Evolutionary conservation across 768 basidiomycete genomes (phyloP).

Genomic region (Hypholoma fasciculare): DNA sequence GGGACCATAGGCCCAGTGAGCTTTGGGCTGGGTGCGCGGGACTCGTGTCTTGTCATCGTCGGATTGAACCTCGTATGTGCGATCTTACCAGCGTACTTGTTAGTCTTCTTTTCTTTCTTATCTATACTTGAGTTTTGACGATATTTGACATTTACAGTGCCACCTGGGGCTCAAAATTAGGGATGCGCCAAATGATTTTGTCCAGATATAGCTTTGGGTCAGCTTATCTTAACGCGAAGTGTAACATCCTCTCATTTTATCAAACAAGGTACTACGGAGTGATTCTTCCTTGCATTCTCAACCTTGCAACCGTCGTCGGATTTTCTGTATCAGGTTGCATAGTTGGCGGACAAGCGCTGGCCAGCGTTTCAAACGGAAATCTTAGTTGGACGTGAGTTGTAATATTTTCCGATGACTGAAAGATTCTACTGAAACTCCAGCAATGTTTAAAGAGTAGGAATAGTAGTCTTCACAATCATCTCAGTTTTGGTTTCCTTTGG

Average conservation of each 20-base stretch:
- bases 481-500: slow-evolving; percentile 64
- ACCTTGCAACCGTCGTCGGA: slow-evolving; percentile 53
- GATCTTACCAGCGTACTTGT: slow-evolving; percentile 63
- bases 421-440: not conserved
- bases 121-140: not conserved
- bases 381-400: slow-evolving; percentile 31
- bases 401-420: not conserved
- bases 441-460: slow-evolving; percentile 59
- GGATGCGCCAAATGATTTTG: slow-evolving; percentile 82
- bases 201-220: slow-evolving; percentile 43
- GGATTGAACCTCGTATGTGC: slow-evolving; percentile 63
- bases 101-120: slow-evolving; percentile 8
- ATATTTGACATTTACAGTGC: slow-evolving; percentile 22
- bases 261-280: slow-evolving; percentile 43
- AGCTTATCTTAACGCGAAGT: not conserved
- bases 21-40: slow-evolving; percentile 58
- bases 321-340: slow-evolving; percentile 65
- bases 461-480: slow-evolving; percentile 73
- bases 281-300: slow-evolving; percentile 45
- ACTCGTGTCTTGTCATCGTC: slow-evolving; percentile 61
- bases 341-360: slow-evolving; percentile 49
- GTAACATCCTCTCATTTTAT: not conserved
- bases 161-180: slow-evolving; percentile 82
- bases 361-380: slow-evolving; percentile 26
- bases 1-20: slow-evolving; percentile 62